Conservation (phyloP, 2,329 filamentous ascomycete species). For the Tetracladium maxilliforme region DNA sequence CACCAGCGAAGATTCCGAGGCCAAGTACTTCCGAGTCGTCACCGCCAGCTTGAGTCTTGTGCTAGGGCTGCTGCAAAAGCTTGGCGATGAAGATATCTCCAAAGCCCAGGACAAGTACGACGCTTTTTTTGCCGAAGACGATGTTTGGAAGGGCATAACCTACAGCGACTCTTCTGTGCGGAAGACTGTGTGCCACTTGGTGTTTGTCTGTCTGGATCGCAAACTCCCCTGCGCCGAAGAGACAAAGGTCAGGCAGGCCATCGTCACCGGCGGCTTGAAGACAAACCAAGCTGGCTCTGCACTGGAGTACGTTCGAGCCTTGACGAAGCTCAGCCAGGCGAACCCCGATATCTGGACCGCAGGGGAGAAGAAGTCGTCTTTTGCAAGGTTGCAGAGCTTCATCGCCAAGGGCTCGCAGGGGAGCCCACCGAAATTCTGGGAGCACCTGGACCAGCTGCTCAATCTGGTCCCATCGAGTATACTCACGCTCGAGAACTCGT, state of each 20-base stretch:
- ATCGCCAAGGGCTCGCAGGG: slow-evolving; percentile 74
- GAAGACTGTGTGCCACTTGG: slow-evolving; percentile 33
- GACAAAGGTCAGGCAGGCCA: slow-evolving; percentile 37
- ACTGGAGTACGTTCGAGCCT: slow-evolving; percentile 50
- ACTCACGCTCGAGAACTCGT: slow-evolving; percentile 40
- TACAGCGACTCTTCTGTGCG: slow-evolving; percentile 40
- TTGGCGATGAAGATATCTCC: slow-evolving; percentile 34
- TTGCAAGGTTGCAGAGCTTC: slow-evolving; percentile 50
- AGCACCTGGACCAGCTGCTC: slow-evolving; percentile 47
- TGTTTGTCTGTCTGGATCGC: slow-evolving; percentile 34
- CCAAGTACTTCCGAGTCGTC: slow-evolving; percentile 70
- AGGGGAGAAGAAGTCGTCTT: slow-evolving; percentile 35
- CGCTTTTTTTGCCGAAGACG: slow-evolving; percentile 48
- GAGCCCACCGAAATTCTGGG: slow-evolving; percentile 62
- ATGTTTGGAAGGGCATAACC: slow-evolving; percentile 52
- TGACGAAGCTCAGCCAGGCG: slow-evolving; percentile 49
- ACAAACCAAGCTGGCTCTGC: slow-evolving; percentile 62
- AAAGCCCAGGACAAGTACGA: slow-evolving; percentile 50
- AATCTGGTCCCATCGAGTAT: slow-evolving; percentile 34
- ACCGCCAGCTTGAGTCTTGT: slow-evolving; percentile 39
- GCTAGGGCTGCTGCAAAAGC: slow-evolving; percentile 32
- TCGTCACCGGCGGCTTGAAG: slow-evolving; percentile 62
- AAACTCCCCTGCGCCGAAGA: slow-evolving; percentile 29
- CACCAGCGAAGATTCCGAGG: slow-evolving; percentile 68
- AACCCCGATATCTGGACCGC: slow-evolving; percentile 63